Evolutionary conservation across 805 yeast genomes (phyloP).

Genomic region (Komagataella phaffii): DNA sequence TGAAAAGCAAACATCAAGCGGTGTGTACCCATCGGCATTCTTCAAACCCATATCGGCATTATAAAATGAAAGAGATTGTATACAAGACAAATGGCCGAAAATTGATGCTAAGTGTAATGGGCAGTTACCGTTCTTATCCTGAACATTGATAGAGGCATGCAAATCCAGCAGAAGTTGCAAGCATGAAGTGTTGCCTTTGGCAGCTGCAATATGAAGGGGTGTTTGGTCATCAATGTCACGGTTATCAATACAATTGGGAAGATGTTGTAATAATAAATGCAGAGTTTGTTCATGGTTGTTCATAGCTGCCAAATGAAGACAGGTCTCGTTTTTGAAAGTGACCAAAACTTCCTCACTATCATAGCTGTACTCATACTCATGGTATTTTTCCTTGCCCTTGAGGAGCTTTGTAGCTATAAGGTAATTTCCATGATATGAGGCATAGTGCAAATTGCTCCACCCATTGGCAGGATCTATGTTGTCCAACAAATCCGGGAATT

Average conservation of each 20-base stretch:
- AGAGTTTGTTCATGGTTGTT: constrained; percentile 48
- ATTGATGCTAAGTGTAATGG: constrained; percentile 78
- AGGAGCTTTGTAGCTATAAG: constrained; percentile 3
- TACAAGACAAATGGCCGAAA: constrained; percentile 46
- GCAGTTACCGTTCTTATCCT: constrained; percentile 66
- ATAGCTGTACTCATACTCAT: neutral
- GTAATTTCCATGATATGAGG: constrained; percentile 61
- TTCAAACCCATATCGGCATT: constrained; percentile 32
- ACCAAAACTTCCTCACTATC: constrained; percentile 20
- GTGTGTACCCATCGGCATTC: constrained; percentile 53
- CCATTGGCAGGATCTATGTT: constrained; percentile 62
- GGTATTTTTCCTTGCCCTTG: neutral
- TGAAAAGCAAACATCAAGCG: constrained; percentile 45
- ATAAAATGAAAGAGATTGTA: constrained; percentile 35
- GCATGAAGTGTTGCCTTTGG: constrained; percentile 47
- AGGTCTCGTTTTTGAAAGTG: constrained; percentile 46
- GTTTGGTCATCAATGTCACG: constrained; percentile 36
- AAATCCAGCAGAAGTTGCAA: constrained; percentile 51
- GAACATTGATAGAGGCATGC: constrained; percentile 65
- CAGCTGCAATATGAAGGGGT: constrained; percentile 59
- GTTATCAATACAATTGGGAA: constrained; percentile 35
- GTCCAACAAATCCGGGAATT: constrained; percentile 57
- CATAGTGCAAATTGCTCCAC: constrained; percentile 76
- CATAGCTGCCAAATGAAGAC: constrained; percentile 56
- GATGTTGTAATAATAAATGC: constrained; percentile 59